A percentile compares a stretch with the other conserved stretches of the same genome.
These are phyloP conservation scores for Amanita jacksonii DNA, from an alignment of 768 basidiomycete species.

Conservation along the genomic window DNA sequence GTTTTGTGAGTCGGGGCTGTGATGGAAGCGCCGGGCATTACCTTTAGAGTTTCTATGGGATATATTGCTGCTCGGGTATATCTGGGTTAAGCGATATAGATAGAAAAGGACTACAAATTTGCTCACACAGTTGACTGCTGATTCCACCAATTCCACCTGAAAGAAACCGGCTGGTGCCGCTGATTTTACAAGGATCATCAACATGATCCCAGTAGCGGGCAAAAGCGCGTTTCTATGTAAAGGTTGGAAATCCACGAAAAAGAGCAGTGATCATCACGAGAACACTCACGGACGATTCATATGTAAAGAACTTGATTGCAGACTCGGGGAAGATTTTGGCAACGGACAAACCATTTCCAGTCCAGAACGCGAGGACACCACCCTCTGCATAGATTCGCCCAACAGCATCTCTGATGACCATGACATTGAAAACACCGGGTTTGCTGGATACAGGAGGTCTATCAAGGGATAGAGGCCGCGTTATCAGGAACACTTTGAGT, in stretches of 20 bases:
- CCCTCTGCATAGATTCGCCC: constrained; percentile 82
- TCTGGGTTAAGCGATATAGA: no score
- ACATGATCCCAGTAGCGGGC: constrained; percentile 89
- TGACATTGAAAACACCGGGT: constrained; percentile 42
- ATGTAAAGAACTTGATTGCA: constrained; percentile 95
- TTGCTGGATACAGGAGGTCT: constrained; percentile 36
- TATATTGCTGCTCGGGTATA: constrained; percentile 63
- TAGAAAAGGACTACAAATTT: constrained; percentile 7
- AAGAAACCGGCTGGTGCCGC: constrained; percentile 85
- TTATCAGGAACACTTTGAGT: constrained; percentile 93
- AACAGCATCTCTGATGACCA: constrained; percentile 63
- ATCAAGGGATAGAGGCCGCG: constrained; percentile 67
- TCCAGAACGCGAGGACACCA: constrained; percentile 90
- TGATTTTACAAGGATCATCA: constrained; percentile 81
- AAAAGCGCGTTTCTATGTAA: constrained; percentile 80
- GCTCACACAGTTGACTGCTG: constrained; percentile 78
- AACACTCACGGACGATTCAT: constrained; percentile 79
- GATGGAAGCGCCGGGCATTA: constrained; percentile 19
- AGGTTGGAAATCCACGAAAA: constrained; percentile 7
- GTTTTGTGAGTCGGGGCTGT: constrained; percentile 5
- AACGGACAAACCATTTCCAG: constrained; percentile 92
- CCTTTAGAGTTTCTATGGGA: constrained; percentile 94
- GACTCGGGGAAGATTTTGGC: constrained; percentile 97
- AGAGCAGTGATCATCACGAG: neutral
- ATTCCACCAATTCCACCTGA: constrained; percentile 97